These are phyloP conservation scores for Ophiostoma novo-ulmi DNA, from an alignment of 2,329 filamentous ascomycete species.

Conservation along the genomic window DNA sequence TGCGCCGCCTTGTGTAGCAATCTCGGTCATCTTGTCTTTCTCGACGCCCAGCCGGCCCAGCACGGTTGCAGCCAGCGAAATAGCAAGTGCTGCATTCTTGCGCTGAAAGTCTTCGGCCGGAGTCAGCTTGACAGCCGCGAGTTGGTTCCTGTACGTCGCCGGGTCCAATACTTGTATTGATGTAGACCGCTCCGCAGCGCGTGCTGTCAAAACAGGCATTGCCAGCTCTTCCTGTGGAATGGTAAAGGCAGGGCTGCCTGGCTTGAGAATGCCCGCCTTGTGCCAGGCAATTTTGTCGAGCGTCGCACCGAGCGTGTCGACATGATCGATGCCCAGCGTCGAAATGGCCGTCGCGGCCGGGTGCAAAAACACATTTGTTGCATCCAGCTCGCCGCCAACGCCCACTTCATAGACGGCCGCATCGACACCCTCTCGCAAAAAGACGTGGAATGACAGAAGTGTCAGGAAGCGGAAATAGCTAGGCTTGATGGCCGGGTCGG, in stretches of 20 bases:
- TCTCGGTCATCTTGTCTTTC: constrained; percentile 20
- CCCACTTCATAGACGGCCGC: constrained; percentile 62
- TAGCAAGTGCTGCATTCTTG: constrained; percentile 30
- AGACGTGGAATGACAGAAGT: constrained; percentile 62
- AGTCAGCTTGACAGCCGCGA: constrained; percentile 22
- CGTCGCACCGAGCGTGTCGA: constrained; percentile 56
- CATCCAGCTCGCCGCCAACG: constrained; percentile 63
- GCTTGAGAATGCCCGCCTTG: constrained; percentile 66
- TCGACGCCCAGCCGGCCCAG: constrained; percentile 47
- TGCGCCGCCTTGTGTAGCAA: constrained; percentile 25
- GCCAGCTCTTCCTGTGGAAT: constrained; percentile 41
- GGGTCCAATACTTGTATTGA: constrained; percentile 28
- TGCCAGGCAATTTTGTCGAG: constrained; percentile 67
- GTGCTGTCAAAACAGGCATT: constrained; percentile 44
- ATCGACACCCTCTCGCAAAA: constrained; percentile 58
- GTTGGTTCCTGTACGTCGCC: constrained; percentile 17
- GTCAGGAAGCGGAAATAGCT: constrained; percentile 59
- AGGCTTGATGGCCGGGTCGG: constrained; percentile 40
- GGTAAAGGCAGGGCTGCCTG: constrained; percentile 56
- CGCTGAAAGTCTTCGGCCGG: constrained; percentile 28
- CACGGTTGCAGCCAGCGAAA: constrained; percentile 38
- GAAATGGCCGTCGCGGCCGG: constrained; percentile 58
- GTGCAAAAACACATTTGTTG: constrained; percentile 58
- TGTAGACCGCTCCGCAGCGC: constrained; percentile 46
- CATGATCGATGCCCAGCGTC: constrained; percentile 65